These are phyloP conservation scores for Ajuga reptans DNA, from an alignment of 305 asterid genomes.

Conservation along the genomic window DNA sequence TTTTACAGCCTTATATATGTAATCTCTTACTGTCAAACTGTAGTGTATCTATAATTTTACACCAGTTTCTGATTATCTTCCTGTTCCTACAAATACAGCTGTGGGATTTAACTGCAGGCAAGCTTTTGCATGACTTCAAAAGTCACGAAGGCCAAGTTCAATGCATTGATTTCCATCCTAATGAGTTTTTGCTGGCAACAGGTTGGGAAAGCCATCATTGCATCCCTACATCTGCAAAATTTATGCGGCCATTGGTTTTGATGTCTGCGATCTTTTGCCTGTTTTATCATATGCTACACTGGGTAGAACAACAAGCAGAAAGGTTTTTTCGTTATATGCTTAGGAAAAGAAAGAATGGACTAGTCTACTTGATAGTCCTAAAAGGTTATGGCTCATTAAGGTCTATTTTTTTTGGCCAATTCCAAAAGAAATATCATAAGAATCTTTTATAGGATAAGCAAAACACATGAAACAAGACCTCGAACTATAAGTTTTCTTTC, in stretches of 20 bases:
- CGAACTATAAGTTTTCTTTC: neutral
- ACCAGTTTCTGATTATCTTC: conserved; percentile 18
- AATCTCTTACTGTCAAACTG: conserved; percentile 4
- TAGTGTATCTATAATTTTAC: neutral
- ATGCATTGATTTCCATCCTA: conserved; percentile 94
- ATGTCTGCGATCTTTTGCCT: conserved; percentile 17
- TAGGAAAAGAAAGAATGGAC: neutral
- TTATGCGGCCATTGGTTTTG: neutral
- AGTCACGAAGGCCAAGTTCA: conserved; percentile 90
- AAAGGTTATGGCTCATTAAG: neutral
- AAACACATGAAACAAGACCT: neutral
- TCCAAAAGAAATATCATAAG: neutral
- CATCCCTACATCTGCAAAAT: conserved; percentile 13
- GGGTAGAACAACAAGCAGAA: neutral
- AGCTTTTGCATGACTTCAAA: conserved; percentile 86
- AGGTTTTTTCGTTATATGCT: neutral
- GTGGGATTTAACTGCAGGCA: conserved; percentile 99
- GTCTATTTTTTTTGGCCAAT: neutral
- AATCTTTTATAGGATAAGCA: conserved; percentile 5
- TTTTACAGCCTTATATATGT: neutral
- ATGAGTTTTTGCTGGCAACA: conserved; percentile 94
- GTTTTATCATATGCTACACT: conserved; percentile 8
- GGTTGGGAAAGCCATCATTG: conserved; percentile 42
- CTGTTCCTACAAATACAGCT: conserved; percentile 46
- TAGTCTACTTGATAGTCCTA: conserved; percentile 1